phyloP scores from a whole-genome alignment of 805 yeast genomes.

The Candida rishiriensis region DNA sequence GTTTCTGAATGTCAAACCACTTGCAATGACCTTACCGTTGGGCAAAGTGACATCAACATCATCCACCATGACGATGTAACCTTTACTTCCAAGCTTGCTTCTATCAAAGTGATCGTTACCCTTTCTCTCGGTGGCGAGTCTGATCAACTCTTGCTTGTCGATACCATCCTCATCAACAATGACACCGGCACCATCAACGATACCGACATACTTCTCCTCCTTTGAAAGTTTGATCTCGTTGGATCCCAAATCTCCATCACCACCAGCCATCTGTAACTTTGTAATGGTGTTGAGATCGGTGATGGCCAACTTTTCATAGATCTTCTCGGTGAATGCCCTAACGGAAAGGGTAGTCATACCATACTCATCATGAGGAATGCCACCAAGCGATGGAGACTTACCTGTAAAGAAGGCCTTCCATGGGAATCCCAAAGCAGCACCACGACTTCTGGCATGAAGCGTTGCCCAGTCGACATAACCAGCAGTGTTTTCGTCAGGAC shows the following conservation, averaged over 20 bases:
- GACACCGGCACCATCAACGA: conserved; percentile 96
- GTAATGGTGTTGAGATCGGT: conserved; percentile 50
- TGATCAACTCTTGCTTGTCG: conserved; percentile 69
- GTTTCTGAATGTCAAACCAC: conserved; percentile 89
- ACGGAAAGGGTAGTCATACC: conserved; percentile 98
- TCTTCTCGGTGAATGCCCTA: conserved; percentile 82
- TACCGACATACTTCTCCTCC: conserved; percentile 77
- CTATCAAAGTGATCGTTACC: conserved; percentile 70
- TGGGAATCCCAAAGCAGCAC: conserved; percentile 71
- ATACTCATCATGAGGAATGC: conserved; percentile 96
- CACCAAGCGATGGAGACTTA: conserved; percentile 86
- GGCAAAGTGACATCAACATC: conserved; percentile 79
- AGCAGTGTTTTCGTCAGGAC: conserved; percentile 99
- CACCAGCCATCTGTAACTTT: conserved; percentile 97
- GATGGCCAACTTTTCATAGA: conserved; percentile 73
- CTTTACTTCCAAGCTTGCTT: conserved; percentile 62
- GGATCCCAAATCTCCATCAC: conserved; percentile 97
- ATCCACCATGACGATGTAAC: conserved; percentile 81
- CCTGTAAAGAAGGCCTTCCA: conserved; percentile 99
- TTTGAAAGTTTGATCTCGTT: conserved; percentile 87
- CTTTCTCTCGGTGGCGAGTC: conserved; percentile 72
- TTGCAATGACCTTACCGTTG: conserved; percentile 65
- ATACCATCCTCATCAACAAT: conserved; percentile 88
- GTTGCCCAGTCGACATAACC: conserved; percentile 97
- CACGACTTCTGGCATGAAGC: conserved; percentile 82